phyloP scores from a whole-genome alignment of 345 rosid genomes.

The Acer saccharum region DNA sequence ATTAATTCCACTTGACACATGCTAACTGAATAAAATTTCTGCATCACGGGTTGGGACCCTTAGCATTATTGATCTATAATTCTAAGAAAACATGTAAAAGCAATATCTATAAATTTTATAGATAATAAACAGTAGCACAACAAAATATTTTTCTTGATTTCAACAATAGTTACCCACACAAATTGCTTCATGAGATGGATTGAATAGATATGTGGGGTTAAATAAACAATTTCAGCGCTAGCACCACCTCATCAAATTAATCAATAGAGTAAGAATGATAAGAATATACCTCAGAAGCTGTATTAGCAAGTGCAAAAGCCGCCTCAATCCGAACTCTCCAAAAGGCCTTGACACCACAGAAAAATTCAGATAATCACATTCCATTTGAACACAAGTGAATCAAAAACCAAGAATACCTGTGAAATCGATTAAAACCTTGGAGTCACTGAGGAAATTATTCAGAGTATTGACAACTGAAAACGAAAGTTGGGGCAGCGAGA shows the following conservation, averaged over 20 bases:
- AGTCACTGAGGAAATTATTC: slow-evolving; percentile 72
- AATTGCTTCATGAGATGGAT: not conserved
- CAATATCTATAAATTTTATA: not conserved
- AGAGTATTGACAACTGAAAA: slow-evolving; percentile 78
- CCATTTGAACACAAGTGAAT: slow-evolving; percentile 7
- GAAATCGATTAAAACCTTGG: slow-evolving; percentile 62
- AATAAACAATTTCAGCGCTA: not conserved
- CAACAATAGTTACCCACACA: not conserved
- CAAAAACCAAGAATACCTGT: slow-evolving; percentile 11
- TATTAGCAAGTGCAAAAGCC: slow-evolving; percentile 88
- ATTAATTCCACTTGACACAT: not conserved
- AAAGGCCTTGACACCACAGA: slow-evolving; percentile 62
- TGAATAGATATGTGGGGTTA: not conserved
- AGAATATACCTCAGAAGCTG: slow-evolving; percentile 83
- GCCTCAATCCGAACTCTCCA: slow-evolving; percentile 98
- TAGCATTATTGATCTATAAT: not conserved
- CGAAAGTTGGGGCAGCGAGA: slow-evolving; percentile 72
- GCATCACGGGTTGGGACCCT: not conserved
- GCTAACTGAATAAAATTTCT: not conserved
- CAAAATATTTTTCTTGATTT: not conserved
- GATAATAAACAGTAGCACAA: not conserved
- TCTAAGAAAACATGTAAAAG: not conserved
- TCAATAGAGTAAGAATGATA: slow-evolving; percentile 17
- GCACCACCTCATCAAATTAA: not conserved
- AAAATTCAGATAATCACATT: slow-evolving; percentile 5